These are phyloP conservation scores for Polyrhizophydium stewartii DNA, from an alignment of 371 early-diverging fungal genomes.

Conservation along the genomic window DNA sequence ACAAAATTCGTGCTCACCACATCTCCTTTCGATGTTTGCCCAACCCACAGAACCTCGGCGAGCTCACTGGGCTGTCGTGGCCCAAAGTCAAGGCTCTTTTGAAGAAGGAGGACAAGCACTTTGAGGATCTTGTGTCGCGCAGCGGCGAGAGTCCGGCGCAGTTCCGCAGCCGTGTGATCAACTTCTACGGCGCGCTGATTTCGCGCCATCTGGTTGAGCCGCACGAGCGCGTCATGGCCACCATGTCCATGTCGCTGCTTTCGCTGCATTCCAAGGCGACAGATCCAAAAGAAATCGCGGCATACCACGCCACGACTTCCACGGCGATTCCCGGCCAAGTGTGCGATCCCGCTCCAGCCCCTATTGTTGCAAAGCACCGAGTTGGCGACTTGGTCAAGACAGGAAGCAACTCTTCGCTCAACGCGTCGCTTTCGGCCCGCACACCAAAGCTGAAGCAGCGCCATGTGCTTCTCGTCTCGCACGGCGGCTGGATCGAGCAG, in stretches of 20 bases:
- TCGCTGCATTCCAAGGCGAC: conserved; percentile 1
- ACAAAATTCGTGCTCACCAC: not conserved
- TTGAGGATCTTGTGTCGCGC: conserved; percentile 27
- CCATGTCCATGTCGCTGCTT: conserved; percentile 4
- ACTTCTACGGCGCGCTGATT: conserved; percentile 38
- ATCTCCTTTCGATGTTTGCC: no score
- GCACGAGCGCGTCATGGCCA: conserved; percentile 23
- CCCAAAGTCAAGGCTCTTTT: conserved; percentile 32
- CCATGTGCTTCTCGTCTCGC: conserved; percentile 38
- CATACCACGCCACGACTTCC: not conserved
- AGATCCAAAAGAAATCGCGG: not conserved
- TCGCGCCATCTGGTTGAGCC: conserved; percentile 33
- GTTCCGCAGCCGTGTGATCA: conserved; percentile 31
- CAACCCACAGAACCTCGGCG: conserved; percentile 27
- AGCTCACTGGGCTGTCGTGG: conserved; percentile 38
- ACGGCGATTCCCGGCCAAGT: conserved; percentile 1
- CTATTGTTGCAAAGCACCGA: not conserved
- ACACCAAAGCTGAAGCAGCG: conserved; percentile 4
- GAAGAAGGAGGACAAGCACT: conserved; percentile 25
- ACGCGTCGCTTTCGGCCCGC: not conserved
- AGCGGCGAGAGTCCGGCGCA: conserved; percentile 19
- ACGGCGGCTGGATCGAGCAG: conserved; percentile 37
- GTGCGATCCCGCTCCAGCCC: not conserved
- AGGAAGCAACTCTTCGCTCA: not conserved
- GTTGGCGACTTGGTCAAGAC: no score